Evolutionary conservation across 192 early-diverging fungal species (phyloP).

Genomic region (Nowakowskiella sp.): DNA sequence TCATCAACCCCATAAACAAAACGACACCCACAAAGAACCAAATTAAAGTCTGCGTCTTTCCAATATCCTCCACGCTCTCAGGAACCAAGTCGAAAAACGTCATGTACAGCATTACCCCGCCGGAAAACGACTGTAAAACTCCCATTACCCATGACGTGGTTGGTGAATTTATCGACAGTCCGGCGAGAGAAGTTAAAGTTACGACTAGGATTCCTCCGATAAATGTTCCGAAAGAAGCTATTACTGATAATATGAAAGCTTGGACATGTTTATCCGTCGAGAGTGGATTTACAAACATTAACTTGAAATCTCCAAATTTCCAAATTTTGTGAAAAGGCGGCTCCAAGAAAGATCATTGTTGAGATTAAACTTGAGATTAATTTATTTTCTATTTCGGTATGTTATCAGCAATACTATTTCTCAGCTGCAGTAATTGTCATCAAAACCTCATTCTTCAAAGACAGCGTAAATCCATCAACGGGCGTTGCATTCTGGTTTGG

Average conservation of each 20-base stretch:
- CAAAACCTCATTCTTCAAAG: too few species aligned
- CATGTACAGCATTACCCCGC: conserved; percentile 45
- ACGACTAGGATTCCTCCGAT: conserved; percentile 20
- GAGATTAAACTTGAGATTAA: too few species aligned
- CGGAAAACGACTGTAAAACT: conserved; percentile 34
- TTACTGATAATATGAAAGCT: conserved; percentile 34
- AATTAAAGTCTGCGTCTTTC: conserved; percentile 28
- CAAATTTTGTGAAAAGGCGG: too few species aligned
- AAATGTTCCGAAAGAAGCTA: conserved; percentile 41
- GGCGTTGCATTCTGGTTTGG: too few species aligned
- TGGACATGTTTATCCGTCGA: conserved; percentile 21
- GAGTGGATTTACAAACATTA: too few species aligned
- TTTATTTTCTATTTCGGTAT: too few species aligned
- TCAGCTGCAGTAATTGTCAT: too few species aligned
- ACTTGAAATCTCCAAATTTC: too few species aligned
- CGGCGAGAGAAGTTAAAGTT: conserved; percentile 14
- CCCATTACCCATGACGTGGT: conserved; percentile 35
- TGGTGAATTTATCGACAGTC: conserved; percentile 10
- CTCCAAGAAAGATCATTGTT: too few species aligned
- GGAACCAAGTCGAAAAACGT: conserved; percentile 47
- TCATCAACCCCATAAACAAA: conserved; percentile 33
- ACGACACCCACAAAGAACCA: conserved; percentile 46
- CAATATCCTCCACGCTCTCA: conserved; percentile 32
- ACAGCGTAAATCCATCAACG: too few species aligned
- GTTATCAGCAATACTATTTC: too few species aligned